A percentile compares a stretch with the other conserved stretches of the same genome.
Conservation (phyloP, 148 eudicot species). For the Rhododendron griersonianum region DNA sequence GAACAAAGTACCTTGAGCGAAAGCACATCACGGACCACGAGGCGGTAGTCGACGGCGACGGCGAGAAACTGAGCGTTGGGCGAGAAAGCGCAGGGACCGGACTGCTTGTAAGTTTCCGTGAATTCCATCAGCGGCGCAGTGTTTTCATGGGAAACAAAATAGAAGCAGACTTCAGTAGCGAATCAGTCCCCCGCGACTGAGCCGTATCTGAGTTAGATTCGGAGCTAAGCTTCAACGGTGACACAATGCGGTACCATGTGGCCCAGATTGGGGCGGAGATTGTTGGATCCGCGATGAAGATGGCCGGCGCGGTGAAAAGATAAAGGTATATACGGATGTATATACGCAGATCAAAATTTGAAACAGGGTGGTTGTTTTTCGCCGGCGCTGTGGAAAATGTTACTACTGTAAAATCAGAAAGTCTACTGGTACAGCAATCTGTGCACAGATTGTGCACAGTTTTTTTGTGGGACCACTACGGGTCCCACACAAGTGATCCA, state of each 20-base stretch:
- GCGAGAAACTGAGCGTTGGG: constrained; percentile 79
- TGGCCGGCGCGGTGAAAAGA: not conserved
- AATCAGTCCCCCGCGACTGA: not conserved
- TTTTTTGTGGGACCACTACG: too few relatives aligned
- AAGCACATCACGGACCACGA: constrained; percentile 78
- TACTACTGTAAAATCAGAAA: too few relatives aligned
- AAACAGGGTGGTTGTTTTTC: not conserved
- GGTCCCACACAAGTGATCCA: too few relatives aligned
- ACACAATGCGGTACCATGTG: not conserved
- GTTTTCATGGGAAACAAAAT: not conserved
- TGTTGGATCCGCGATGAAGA: not conserved
- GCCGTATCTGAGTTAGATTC: not conserved
- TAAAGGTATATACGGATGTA: not conserved
- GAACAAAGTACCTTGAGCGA: constrained; percentile 62
- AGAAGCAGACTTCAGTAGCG: not conserved
- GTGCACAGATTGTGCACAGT: too few relatives aligned
- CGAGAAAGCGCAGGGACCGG: constrained; percentile 83
- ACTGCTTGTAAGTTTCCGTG: constrained; percentile 80
- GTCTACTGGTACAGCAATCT: too few relatives aligned
- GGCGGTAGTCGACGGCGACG: constrained; percentile 86
- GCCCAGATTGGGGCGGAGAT: not conserved
- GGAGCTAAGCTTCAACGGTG: not conserved
- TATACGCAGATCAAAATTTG: not conserved
- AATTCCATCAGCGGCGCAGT: constrained; percentile 56
- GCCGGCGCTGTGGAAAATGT: not conserved